Conservation (phyloP, 2,329 filamentous ascomycete species). For the Colletotrichum simmondsii region DNA sequence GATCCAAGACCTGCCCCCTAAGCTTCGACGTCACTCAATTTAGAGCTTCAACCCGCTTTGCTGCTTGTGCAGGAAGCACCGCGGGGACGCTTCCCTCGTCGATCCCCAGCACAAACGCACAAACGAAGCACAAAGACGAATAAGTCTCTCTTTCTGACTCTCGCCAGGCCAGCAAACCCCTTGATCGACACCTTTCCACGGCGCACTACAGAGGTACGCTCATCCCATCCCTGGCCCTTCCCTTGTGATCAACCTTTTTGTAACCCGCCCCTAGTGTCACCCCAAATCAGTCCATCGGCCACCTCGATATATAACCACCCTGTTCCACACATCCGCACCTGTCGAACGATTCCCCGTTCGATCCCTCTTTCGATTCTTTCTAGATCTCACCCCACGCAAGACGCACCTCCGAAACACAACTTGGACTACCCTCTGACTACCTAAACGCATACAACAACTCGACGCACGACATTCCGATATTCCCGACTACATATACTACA, state of each 20-base stretch:
- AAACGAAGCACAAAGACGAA: slow-evolving; percentile 18
- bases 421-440: slow-evolving; percentile 3
- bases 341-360: slow-evolving; percentile 34
- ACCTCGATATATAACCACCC: slow-evolving; percentile 30
- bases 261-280: slow-evolving; percentile 30
- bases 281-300: slow-evolving; percentile 33
- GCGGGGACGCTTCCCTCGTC: slow-evolving; percentile 19
- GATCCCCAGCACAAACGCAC: slow-evolving; percentile 28
- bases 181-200: slow-evolving; percentile 33
- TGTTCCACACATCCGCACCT: slow-evolving; percentile 18
- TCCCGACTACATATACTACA: slow-evolving; percentile 22
- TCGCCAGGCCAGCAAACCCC: slow-evolving; percentile 31
- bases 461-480: background rate
- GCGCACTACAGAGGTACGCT: slow-evolving; percentile 26
- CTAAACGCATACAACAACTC: background rate
- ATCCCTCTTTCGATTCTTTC: slow-evolving; percentile 34
- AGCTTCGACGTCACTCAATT: slow-evolving; percentile 29
- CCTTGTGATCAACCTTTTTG: slow-evolving; percentile 29
- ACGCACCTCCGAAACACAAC: slow-evolving; percentile 23
- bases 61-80: slow-evolving; percentile 20
- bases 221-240: slow-evolving; percentile 30
- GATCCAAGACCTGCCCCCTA: background rate
- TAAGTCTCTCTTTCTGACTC: slow-evolving; percentile 23
- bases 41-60: slow-evolving; percentile 30
- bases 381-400: slow-evolving; percentile 30